Conservation (phyloP, 225 moss, liverwort and hornwort species). For the Straminergon stramineum region DNA sequence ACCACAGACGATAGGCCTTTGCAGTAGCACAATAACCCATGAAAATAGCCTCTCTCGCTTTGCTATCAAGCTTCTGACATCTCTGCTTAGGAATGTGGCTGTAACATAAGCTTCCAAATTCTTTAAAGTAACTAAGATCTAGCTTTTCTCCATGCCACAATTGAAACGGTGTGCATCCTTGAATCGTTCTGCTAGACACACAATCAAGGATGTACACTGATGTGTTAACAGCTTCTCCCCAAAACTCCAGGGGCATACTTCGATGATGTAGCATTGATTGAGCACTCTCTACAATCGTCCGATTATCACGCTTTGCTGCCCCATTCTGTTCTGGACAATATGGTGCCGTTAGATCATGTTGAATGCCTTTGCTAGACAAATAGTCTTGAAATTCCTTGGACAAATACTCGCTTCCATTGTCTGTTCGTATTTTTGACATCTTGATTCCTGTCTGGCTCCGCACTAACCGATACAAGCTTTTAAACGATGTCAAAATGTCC, state of each 20-base stretch:
- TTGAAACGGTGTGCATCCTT: background rate
- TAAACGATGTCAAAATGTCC: no score
- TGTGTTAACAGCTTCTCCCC: background rate
- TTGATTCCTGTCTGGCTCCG: accelerated
- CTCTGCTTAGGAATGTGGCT: background rate
- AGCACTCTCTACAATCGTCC: no score
- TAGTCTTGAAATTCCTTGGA: no score
- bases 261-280: no score
- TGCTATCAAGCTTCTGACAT: background rate
- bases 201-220: background rate
- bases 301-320: no score
- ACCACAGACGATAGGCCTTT: background rate
- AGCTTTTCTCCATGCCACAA: background rate
- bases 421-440: no score
- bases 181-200: background rate
- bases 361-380: no score
- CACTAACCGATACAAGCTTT: accelerated
- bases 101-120: background rate
- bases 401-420: no score
- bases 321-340: no score
- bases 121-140: background rate
- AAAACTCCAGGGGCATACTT: no score
- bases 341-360: no score
- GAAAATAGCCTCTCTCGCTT: background rate
- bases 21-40: background rate